Base-by-base conservation (phyloP, 305 asterid genomes). In the Fraxinus angustifolia region DNA sequence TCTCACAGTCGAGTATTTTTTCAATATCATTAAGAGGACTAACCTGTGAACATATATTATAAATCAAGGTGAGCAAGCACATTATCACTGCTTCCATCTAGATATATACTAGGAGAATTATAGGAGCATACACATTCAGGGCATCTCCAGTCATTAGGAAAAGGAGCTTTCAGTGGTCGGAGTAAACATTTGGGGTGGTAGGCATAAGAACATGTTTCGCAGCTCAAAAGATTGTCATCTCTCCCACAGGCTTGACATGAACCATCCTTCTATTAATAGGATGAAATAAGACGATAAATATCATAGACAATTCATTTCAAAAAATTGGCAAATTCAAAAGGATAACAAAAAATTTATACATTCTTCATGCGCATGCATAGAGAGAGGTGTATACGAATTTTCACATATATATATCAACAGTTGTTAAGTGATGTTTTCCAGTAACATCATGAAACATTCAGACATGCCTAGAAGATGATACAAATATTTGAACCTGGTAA, bases 41-140 rank as follows among this genome's bases (percentile, higher is more conserved):
- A 62, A 94, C 95, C 99, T 96, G 90, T 67, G 82, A 83, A 82
- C 82, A 53, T 84, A 50, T 82, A 79, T 79, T 31, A 75, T 28
- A 50, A 58, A 83, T 78, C 71, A 78, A 31, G 40, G 78, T 75
- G 28, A 45, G 80, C 38, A 62, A 72, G 80, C 70, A 16, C 60
- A 84, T 78, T 53, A 19, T 78, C 79, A 58, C 36, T 14, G 73
- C 31, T 38, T 76, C 76, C 79, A 77, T 17, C 31, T 17, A 38
- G 76, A 36, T 76, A 67, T 71, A 23, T 78, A 75, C 72, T 30
- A 82, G 42, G 45, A 81, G 85, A 45, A 42, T 45, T 33, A 76
- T 42, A 77, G 79, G 78, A 78, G 83, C 98, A 35, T 96, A 96
- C 99, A 87, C 99, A 96, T 89, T 90, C 97, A 73, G 99, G 97